These are phyloP conservation scores for Gloeophyllum trabeum DNA, from an alignment of 768 basidiomycete species.

Conservation along the genomic window DNA sequence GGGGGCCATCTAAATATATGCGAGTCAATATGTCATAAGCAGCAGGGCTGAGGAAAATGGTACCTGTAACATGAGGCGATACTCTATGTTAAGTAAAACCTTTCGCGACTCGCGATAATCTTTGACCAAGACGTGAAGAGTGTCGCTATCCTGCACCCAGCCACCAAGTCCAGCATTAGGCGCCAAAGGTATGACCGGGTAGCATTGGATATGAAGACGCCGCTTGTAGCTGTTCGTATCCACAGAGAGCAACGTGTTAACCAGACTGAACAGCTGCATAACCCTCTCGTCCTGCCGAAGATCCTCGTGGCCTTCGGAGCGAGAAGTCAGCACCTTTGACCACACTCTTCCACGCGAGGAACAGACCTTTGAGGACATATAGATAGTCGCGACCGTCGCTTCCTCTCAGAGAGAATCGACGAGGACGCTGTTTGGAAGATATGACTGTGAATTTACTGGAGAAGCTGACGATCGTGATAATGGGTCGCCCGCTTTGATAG, in stretches of 20 bases:
- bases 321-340: neutral
- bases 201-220: conserved; percentile 88
- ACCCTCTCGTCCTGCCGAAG: conserved; percentile 97
- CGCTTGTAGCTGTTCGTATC: conserved; percentile 95
- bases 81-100: conserved; percentile 95
- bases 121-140: conserved; percentile 89
- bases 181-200: conserved; percentile 87
- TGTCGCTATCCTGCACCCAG: conserved; percentile 95
- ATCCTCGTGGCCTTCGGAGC: conserved; percentile 98
- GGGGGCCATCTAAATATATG: conserved; percentile 76
- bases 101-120: conserved; percentile 95
- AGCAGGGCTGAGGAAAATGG: neutral
- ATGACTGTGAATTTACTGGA: conserved; percentile 87
- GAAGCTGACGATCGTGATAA: conserved; percentile 78
- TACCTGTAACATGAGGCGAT: conserved; percentile 96
- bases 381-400: conserved; percentile 91
- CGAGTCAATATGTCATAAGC: neutral
- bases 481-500: conserved; percentile 79
- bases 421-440: conserved; percentile 92
- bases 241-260: conserved; percentile 87
- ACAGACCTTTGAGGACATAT: conserved; percentile 77
- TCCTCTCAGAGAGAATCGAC: conserved; percentile 78
- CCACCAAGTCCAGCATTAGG: conserved; percentile 92
- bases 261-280: conserved; percentile 96
- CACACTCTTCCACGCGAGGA: neutral